Evolutionary conservation across 495 filamentous ascomycete genomes (phyloP).

Genomic region (Trichoderma erinaceum): DNA sequence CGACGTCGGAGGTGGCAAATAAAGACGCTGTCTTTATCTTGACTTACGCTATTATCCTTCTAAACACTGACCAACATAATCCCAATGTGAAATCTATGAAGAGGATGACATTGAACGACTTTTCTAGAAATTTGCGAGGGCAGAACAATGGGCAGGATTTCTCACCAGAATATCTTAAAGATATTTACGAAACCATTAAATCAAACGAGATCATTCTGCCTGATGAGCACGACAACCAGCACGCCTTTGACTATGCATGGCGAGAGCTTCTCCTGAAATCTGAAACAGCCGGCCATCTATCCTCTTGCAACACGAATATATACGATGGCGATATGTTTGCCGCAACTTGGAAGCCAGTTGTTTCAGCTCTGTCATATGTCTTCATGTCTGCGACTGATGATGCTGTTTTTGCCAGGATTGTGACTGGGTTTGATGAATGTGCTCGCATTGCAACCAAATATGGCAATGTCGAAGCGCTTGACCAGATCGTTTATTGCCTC

Average conservation of each 20-base stretch:
- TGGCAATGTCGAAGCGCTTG: slow-evolving; percentile 74
- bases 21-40: slow-evolving; percentile 87
- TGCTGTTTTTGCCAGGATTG: slow-evolving; percentile 87
- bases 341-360: slow-evolving; percentile 89
- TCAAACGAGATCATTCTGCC: slow-evolving; percentile 92
- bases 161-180: slow-evolving; percentile 73
- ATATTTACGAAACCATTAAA: slow-evolving; percentile 87
- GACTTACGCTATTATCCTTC: slow-evolving; percentile 92
- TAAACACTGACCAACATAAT: slow-evolving; percentile 93
- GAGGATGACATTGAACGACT: slow-evolving; percentile 77
- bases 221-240: slow-evolving; percentile 92
- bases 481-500: slow-evolving; percentile 84
- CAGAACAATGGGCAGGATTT: slow-evolving; percentile 86
- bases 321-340: slow-evolving; percentile 97
- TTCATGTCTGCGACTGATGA: slow-evolving; percentile 99
- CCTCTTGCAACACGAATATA: slow-evolving; percentile 84
- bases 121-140: slow-evolving; percentile 80
- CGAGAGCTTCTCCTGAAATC: slow-evolving; percentile 87
- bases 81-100: slow-evolving; percentile 75
- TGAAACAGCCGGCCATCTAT: slow-evolving; percentile 62
- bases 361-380: slow-evolving; percentile 93
- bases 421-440: slow-evolving; percentile 93
- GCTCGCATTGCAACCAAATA: slow-evolving; percentile 88
- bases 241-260: slow-evolving; percentile 97
- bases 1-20: slow-evolving; percentile 60